Evolutionary conservation across 805 yeast species (phyloP).

Genomic region (Starmera dryadoides): DNA sequence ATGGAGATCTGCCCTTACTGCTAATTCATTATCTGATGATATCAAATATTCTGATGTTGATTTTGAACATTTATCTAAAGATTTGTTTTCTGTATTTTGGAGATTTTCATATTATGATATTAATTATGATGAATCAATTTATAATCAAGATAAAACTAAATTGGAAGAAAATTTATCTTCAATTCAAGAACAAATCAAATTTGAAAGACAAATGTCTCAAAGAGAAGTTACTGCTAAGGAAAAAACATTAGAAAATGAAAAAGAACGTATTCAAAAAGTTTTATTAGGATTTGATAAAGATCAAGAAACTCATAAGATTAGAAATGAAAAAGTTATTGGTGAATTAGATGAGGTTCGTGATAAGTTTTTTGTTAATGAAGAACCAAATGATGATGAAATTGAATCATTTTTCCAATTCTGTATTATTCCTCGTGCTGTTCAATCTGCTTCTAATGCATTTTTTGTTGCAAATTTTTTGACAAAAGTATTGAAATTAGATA

Average conservation of each 20-base stretch:
- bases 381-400: slow-evolving; percentile 15
- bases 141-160: slow-evolving; percentile 38
- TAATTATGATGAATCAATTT: slow-evolving; percentile 41
- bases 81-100: slow-evolving; percentile 65
- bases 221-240: slow-evolving; percentile 17
- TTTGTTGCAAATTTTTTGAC: slow-evolving; percentile 57
- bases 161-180: slow-evolving; percentile 19
- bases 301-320: slow-evolving; percentile 35
- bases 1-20: slow-evolving; percentile 51
- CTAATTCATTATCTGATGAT: slow-evolving; percentile 12
- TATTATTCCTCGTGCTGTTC: slow-evolving; percentile 66
- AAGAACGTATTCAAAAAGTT: slow-evolving; percentile 14
- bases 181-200: background rate
- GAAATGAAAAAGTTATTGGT: slow-evolving; percentile 23
- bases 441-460: slow-evolving; percentile 79
- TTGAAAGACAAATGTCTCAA: slow-evolving; percentile 16
- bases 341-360: slow-evolving; percentile 22
- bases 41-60: slow-evolving; percentile 15
- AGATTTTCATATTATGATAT: slow-evolving; percentile 65
- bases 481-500: slow-evolving; percentile 35
- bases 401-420: slow-evolving; percentile 50
- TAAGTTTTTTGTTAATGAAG: slow-evolving; percentile 32
- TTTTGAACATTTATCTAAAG: slow-evolving; percentile 24
- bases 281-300: slow-evolving; percentile 29
- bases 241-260: slow-evolving; percentile 18